phyloP scores from a whole-genome alignment of 2,329 filamentous ascomycete species.

The Colletotrichum sp. region DNA sequence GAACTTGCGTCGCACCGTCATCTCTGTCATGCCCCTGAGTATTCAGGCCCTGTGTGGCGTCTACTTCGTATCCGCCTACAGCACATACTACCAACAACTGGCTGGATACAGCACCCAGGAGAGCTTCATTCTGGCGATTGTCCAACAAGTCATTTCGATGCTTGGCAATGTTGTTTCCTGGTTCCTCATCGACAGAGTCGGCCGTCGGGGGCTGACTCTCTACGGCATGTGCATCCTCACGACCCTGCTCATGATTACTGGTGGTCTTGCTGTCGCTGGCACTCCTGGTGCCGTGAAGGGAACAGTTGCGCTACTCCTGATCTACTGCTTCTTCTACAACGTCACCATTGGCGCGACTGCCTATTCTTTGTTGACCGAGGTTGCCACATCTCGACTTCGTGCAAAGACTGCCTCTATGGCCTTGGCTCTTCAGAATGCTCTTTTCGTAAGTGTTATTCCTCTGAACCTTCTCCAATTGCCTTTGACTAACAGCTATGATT shows the following conservation, averaged over 20 bases:
- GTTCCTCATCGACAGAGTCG: slow-evolving; percentile 34
- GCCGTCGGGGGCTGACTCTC: slow-evolving; percentile 32
- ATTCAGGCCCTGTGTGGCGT: slow-evolving; percentile 40
- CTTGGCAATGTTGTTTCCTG: slow-evolving; percentile 35
- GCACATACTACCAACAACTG: slow-evolving; percentile 45
- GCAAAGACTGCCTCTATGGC: slow-evolving; percentile 44
- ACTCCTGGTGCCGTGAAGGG: slow-evolving; percentile 25
- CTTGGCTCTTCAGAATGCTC: slow-evolving; percentile 39
- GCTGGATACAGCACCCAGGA: slow-evolving; percentile 39
- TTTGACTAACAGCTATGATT: not conserved
- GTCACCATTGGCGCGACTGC: slow-evolving; percentile 43
- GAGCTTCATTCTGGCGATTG: slow-evolving; percentile 42
- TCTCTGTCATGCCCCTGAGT: slow-evolving; percentile 39
- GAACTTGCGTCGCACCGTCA: slow-evolving; percentile 43
- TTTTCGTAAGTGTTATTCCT: not conserved
- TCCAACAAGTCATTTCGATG: slow-evolving; percentile 25
- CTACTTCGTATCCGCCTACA: slow-evolving; percentile 39
- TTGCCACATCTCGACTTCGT: slow-evolving; percentile 39
- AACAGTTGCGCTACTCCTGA: slow-evolving; percentile 36
- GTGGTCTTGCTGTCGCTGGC: slow-evolving; percentile 27
- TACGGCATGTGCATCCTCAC: slow-evolving; percentile 34
- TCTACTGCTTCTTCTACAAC: slow-evolving; percentile 43
- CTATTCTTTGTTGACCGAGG: slow-evolving; percentile 41
- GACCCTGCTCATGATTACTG: slow-evolving; percentile 31
- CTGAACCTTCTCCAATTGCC: too few relatives aligned